Evolutionary conservation across 371 early-diverging fungal genomes (phyloP).

Genomic region (Mortierella sp.): DNA sequence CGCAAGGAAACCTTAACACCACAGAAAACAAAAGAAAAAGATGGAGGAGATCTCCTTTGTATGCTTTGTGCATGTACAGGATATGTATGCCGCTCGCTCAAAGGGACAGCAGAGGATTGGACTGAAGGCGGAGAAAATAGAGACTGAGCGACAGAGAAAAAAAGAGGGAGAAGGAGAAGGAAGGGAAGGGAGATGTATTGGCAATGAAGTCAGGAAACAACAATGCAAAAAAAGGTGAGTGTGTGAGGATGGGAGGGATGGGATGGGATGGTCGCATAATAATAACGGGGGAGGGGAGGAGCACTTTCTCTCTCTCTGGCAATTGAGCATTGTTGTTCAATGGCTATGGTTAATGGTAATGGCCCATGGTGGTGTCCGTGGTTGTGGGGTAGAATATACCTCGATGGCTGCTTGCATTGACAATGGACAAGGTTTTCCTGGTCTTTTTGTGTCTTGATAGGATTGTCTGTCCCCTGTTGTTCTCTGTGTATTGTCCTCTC

Average conservation of each 20-base stretch:
- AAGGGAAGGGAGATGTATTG: background rate
- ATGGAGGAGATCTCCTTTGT: background rate
- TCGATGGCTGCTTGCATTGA: background rate
- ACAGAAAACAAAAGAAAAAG: background rate
- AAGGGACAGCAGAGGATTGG: background rate
- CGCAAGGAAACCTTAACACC: background rate
- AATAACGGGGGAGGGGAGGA: background rate
- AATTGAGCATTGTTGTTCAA: too few relatives aligned
- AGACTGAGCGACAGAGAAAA: slow-evolving; percentile 5
- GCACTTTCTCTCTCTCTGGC: too few relatives aligned
- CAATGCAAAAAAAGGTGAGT: background rate
- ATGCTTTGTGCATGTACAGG: background rate
- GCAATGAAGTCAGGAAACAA: background rate
- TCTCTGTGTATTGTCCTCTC: too few relatives aligned
- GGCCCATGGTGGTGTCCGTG: background rate
- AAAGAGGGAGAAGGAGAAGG: background rate
- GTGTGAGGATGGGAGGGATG: background rate
- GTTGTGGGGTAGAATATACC: background rate
- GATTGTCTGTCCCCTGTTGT: too few relatives aligned
- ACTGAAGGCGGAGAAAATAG: background rate
- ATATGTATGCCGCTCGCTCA: background rate
- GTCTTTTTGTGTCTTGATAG: too few relatives aligned
- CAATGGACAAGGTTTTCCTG: too few relatives aligned
- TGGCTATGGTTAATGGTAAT: background rate
- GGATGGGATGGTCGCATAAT: slow-evolving; percentile 8